Evolutionary conservation across 192 early-diverging fungal species (phyloP).

Genomic region (Rhizoclosmatium globosum): DNA sequence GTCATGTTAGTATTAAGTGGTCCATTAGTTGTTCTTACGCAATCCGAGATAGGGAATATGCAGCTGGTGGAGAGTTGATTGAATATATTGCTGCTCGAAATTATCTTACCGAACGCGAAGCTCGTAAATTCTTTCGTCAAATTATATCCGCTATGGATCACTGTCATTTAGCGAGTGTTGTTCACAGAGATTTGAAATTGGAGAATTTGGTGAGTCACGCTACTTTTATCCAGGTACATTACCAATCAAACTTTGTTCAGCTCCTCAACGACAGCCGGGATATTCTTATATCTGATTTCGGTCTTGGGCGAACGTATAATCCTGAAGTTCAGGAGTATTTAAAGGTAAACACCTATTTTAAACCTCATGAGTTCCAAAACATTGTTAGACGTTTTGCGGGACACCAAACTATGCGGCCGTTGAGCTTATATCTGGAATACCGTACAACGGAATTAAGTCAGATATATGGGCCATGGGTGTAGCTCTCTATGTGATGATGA

Average conservation of each 20-base stretch:
- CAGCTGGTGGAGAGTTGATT: conserved; percentile 67
- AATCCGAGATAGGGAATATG: conserved; percentile 62
- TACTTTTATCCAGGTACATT: background rate
- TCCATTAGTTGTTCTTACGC: conserved; percentile 18
- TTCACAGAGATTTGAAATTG: conserved; percentile 67
- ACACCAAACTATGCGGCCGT: conserved; percentile 73
- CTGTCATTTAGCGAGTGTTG: conserved; percentile 67
- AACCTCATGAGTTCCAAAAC: background rate
- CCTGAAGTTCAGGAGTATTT: conserved; percentile 55
- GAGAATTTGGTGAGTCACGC: conserved; percentile 67
- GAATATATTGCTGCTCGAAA: conserved; percentile 62
- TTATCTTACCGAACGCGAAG: conserved; percentile 60
- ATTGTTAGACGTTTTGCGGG: conserved; percentile 67
- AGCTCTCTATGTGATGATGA: conserved; percentile 69
- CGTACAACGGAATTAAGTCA: conserved; percentile 67
- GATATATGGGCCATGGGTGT: conserved; percentile 78
- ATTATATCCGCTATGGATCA: conserved; percentile 71
- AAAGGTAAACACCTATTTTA: conserved; percentile 47
- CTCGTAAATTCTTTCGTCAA: conserved; percentile 66
- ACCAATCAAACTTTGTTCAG: background rate
- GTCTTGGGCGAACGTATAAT: conserved; percentile 61
- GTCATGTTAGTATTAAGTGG: conserved; percentile 58
- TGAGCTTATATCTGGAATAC: conserved; percentile 69
- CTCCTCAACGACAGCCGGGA: conserved; percentile 58
- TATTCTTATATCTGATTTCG: conserved; percentile 70